Conservation (phyloP, 1,284 basidiomycete genomes). For the Wolfiporia cocos region DNA sequence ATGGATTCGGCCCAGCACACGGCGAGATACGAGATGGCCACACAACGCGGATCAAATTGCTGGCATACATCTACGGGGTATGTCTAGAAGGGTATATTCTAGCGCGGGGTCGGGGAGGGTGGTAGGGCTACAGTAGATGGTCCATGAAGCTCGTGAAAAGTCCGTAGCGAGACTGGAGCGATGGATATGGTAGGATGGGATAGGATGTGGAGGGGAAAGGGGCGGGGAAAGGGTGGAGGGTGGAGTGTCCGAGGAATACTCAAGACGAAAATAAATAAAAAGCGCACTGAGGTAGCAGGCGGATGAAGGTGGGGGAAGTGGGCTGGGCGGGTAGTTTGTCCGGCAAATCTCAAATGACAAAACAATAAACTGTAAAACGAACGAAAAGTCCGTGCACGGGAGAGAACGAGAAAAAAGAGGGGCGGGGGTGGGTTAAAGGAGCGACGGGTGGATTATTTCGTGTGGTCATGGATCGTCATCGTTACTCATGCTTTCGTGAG, state of each 20-base stretch:
- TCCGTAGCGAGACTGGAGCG: not conserved
- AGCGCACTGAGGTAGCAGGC: slow-evolving; percentile 10
- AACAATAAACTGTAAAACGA: slow-evolving; percentile 13
- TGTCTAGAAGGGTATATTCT: not conserved
- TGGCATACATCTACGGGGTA: no score
- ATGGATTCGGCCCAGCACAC: no score
- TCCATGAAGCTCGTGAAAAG: slow-evolving; percentile 3
- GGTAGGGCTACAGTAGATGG: slow-evolving; percentile 2
- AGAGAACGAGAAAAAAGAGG: slow-evolving; percentile 7
- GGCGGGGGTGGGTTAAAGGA: slow-evolving; percentile 6
- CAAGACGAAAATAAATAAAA: slow-evolving; percentile 4
- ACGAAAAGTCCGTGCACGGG: slow-evolving; percentile 14
- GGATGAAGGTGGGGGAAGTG: slow-evolving; percentile 11
- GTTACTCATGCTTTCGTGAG: no score
- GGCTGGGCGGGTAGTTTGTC: slow-evolving; percentile 18
- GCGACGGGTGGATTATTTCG: slow-evolving; percentile 10
- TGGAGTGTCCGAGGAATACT: slow-evolving; percentile 1
- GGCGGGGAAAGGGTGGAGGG: not conserved
- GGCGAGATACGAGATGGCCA: no score
- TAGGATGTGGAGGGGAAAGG: not conserved
- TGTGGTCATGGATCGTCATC: slow-evolving; percentile 12
- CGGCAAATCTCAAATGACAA: slow-evolving; percentile 15
- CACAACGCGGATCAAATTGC: no score
- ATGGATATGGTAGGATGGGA: not conserved
- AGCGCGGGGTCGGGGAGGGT: no score